A percentile compares a stretch with the other conserved stretches of the same genome.
Evolutionary conservation across 2,329 filamentous ascomycete genomes (phyloP).

Genomic region (Cladosporium sp.): DNA sequence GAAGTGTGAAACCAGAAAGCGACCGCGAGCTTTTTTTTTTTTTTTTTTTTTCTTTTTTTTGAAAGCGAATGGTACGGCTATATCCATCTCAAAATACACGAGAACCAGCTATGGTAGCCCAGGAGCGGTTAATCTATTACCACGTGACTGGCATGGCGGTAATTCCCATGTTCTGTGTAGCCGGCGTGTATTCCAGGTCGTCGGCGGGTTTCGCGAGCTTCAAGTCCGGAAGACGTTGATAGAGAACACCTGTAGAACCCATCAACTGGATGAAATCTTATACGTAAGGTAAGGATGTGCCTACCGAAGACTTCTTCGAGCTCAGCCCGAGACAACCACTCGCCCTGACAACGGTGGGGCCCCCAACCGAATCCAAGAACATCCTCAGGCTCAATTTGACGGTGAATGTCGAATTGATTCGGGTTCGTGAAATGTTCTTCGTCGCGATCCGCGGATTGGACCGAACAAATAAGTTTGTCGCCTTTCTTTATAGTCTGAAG

Average conservation of each 20-base stretch:
- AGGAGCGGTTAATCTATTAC: background rate
- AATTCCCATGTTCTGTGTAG: background rate
- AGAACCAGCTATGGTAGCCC: background rate
- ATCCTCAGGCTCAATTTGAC: background rate
- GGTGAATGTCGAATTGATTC: slow-evolving; percentile 22
- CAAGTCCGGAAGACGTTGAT: background rate
- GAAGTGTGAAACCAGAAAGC: too few relatives aligned
- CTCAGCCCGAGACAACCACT: background rate
- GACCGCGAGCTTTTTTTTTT: too few relatives aligned
- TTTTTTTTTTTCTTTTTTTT: too few relatives aligned
- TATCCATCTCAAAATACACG: background rate
- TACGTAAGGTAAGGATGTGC: background rate
- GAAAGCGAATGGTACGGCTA: background rate
- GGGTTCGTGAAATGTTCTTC: slow-evolving; percentile 41
- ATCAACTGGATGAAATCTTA: background rate
- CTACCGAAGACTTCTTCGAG: background rate
- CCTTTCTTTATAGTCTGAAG: slow-evolving; percentile 36
- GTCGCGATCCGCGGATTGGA: slow-evolving; percentile 47
- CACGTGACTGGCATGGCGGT: background rate
- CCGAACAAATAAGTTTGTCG: slow-evolving; percentile 47
- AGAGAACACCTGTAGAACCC: background rate
- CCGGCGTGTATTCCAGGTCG: background rate
- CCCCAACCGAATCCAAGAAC: background rate
- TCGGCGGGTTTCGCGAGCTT: background rate
- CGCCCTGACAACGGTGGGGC: background rate